Evolutionary conservation across 805 yeast genomes (phyloP), one percentile per base, ranked within the genome.

Genomic region (Candida verbasci): DNA sequence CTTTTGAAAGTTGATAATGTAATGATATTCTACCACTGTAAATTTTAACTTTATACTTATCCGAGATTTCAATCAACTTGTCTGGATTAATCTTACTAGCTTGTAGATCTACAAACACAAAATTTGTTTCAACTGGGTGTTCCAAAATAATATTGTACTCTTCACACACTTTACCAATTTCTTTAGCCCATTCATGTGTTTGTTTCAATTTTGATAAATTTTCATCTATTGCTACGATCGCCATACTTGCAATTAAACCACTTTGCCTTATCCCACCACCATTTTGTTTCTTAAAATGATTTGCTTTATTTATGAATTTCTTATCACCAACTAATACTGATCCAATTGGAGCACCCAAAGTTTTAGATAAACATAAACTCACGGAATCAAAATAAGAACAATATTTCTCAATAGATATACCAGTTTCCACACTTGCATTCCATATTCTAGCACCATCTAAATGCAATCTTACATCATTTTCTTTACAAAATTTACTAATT

Each of bases 391-490:
- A 88, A 43, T 78, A 65, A 43, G 72, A 68, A 47, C 94, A 84
- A 58, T 80, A 87, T 50, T 86, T 86, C 14, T 58, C 61, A 42
- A 88, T 60, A 12, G 86, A 62, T 24, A 84, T 68, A 17, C 84
- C 87, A 8, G 86, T 76, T 18, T 74, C 89, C 9, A 74, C 83
- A 27, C 79, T 68, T n/a, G 96, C 96, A 56, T 85, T 86, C 89
- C 94, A 88, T 34, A 89, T 62, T 49, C 97, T 74, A n/a, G 97
- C 97, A 44, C 97, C 97, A 56, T 89, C 97, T 49, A 88, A 76
- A 52, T 91, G 97, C 47, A 88, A 58, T 38, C 66, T 71, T 38
- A 86, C 60, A 37, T 67, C 69, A 47, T 80, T 69, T 20, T 63
- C 72, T 36, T 70, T 67, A 44, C 91, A 86, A 72, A 85, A 89